Conservation (phyloP, 768 basidiomycete species). For the Hypholoma fasciculare region DNA sequence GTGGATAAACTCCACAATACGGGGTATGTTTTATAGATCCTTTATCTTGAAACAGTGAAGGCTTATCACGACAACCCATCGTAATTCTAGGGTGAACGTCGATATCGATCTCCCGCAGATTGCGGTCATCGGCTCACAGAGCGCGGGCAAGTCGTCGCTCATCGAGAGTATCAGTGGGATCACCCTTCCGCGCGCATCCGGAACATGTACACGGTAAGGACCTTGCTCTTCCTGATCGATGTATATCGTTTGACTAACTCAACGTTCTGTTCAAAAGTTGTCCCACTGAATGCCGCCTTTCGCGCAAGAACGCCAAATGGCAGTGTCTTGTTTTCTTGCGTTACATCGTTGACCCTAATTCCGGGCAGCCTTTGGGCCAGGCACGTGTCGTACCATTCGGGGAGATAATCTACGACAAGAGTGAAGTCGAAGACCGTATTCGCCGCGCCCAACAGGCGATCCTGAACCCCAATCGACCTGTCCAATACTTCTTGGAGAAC, state of each 20-base stretch:
- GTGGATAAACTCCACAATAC: slow-evolving; percentile 59
- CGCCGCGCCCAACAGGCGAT: slow-evolving; percentile 66
- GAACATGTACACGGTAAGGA: slow-evolving; percentile 70
- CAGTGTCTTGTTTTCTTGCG: slow-evolving; percentile 51
- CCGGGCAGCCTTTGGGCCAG: slow-evolving; percentile 37
- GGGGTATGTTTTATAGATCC: slow-evolving; percentile 38
- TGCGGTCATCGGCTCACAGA: slow-evolving; percentile 71
- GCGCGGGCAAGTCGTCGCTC: slow-evolving; percentile 75
- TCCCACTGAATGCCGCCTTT: slow-evolving; percentile 57
- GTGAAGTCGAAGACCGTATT: slow-evolving; percentile 64
- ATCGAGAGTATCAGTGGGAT: slow-evolving; percentile 79
- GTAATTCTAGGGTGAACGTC: slow-evolving; percentile 50
- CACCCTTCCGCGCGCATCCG: slow-evolving; percentile 66
- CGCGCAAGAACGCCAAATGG: slow-evolving; percentile 41
- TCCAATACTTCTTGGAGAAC: slow-evolving; percentile 35
- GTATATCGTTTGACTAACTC: background rate
- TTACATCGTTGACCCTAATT: slow-evolving; percentile 36
- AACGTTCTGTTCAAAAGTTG: slow-evolving; percentile 35
- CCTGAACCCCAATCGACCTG: slow-evolving; percentile 48
- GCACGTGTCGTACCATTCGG: slow-evolving; percentile 46
- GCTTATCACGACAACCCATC: background rate
- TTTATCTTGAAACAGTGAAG: background rate
- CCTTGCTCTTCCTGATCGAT: background rate
- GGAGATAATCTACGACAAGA: slow-evolving; percentile 45
- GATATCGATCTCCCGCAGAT: slow-evolving; percentile 77